Conservation (phyloP, 1,284 basidiomycete species). For the Amylostereum areolatum region DNA sequence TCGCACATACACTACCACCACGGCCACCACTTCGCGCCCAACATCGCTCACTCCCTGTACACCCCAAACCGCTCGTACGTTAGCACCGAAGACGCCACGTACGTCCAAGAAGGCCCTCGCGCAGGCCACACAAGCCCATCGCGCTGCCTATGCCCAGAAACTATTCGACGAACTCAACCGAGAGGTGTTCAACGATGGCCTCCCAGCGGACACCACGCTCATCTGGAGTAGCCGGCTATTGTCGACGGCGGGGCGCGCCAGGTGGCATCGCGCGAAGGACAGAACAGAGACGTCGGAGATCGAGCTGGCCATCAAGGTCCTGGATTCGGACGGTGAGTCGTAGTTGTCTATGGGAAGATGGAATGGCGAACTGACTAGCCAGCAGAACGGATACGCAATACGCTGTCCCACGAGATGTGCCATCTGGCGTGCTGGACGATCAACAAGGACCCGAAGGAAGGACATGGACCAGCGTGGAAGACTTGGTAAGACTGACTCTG, state of each 20-base stretch:
- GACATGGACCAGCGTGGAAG: slow-evolving; percentile 66
- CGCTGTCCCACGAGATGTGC: slow-evolving; percentile 84
- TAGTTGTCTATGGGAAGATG: not conserved
- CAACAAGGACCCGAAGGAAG: slow-evolving; percentile 56
- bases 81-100: slow-evolving; percentile 25
- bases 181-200: slow-evolving; percentile 65
- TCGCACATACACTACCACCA: not conserved
- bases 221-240: slow-evolving; percentile 70
- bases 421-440: slow-evolving; percentile 83
- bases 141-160: slow-evolving; percentile 50
- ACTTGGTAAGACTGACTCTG: slow-evolving; percentile 44
- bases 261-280: slow-evolving; percentile 45
- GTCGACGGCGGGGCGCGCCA: slow-evolving; percentile 75
- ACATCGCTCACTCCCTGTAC: no score
- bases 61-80: no score
- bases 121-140: slow-evolving; percentile 37
- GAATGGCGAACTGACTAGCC: not conserved
- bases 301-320: slow-evolving; percentile 71
- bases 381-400: slow-evolving; percentile 74
- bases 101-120: slow-evolving; percentile 39
- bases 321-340: slow-evolving; percentile 65
- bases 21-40: not conserved
- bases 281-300: slow-evolving; percentile 53
- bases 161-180: slow-evolving; percentile 81
- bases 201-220: slow-evolving; percentile 62